A percentile compares a stretch with the other conserved stretches of the same genome.
phyloP scores from a whole-genome alignment of 495 filamentous ascomycete genomes.

The Penicillium robsamsonii region DNA sequence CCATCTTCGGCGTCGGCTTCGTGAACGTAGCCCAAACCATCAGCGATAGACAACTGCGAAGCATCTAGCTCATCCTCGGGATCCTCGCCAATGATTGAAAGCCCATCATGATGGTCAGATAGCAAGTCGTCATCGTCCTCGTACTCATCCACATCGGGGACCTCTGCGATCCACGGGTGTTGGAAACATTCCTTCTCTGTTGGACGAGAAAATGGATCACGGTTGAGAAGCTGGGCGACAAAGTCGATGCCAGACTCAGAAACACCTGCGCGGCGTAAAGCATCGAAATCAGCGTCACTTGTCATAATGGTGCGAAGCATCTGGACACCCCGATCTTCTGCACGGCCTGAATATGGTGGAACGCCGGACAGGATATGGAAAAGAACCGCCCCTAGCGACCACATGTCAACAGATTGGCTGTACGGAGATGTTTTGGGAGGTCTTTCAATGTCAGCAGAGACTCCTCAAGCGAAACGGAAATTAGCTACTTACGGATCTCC shows the following conservation, averaged over 20 bases:
- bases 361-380: slow-evolving; percentile 73
- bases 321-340: slow-evolving; percentile 53
- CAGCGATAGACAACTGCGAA: slow-evolving; percentile 60
- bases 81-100: slow-evolving; percentile 47
- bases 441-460: slow-evolving; percentile 29
- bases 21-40: slow-evolving; percentile 31
- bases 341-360: slow-evolving; percentile 72
- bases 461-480: not conserved
- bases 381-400: slow-evolving; percentile 89
- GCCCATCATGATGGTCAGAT: slow-evolving; percentile 48
- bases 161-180: slow-evolving; percentile 64
- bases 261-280: slow-evolving; percentile 54
- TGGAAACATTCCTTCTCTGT: slow-evolving; percentile 59
- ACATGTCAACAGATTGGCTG: slow-evolving; percentile 86
- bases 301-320: slow-evolving; percentile 87
- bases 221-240: slow-evolving; percentile 70
- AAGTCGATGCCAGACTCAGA: slow-evolving; percentile 68
- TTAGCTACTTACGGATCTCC: slow-evolving; percentile 43
- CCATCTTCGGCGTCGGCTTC: slow-evolving; percentile 29
- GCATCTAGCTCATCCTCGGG: slow-evolving; percentile 54
- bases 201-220: slow-evolving; percentile 65
- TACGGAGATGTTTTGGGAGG: slow-evolving; percentile 60
- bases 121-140: slow-evolving; percentile 49
- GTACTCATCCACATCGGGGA: slow-evolving; percentile 40
- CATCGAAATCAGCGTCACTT: slow-evolving; percentile 57